Conservation (phyloP, 2,329 filamentous ascomycete genomes). For the Nemania bipapillata region DNA sequence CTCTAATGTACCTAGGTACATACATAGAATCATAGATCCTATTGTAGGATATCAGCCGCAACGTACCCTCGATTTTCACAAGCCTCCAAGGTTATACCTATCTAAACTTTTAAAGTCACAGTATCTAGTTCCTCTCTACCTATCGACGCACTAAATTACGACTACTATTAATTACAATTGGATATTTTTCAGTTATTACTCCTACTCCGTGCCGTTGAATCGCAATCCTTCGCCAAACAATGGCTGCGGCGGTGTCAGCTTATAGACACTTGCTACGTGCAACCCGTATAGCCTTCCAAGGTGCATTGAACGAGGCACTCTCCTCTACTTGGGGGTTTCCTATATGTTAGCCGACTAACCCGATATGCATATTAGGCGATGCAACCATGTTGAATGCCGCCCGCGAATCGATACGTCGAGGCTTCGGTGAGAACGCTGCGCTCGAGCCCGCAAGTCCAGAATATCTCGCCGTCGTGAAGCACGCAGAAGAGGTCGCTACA, state of each 20-base stretch:
- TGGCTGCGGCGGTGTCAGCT: slow-evolving; percentile 66
- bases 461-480: slow-evolving; percentile 72
- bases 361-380: slow-evolving; percentile 69
- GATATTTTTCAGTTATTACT: neutral
- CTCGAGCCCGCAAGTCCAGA: slow-evolving; percentile 69
- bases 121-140: too few species aligned
- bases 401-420: slow-evolving; percentile 74
- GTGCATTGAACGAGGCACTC: slow-evolving; percentile 58
- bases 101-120: neutral
- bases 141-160: too few species aligned
- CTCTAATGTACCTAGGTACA: too few species aligned
- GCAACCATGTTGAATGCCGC: slow-evolving; percentile 74
- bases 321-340: too few species aligned
- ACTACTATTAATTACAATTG: neutral
- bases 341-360: neutral
- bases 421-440: slow-evolving; percentile 75
- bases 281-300: slow-evolving; percentile 82
- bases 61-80: neutral
- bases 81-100: neutral
- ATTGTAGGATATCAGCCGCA: neutral
- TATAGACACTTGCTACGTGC: slow-evolving; percentile 86
- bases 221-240: slow-evolving; percentile 7
- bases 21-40: too few species aligned
- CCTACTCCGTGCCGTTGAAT: neutral
- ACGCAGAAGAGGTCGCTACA: slow-evolving; percentile 83